Evolutionary conservation across 768 basidiomycete genomes (phyloP).

Genomic region (Wakefieldia striispora): DNA sequence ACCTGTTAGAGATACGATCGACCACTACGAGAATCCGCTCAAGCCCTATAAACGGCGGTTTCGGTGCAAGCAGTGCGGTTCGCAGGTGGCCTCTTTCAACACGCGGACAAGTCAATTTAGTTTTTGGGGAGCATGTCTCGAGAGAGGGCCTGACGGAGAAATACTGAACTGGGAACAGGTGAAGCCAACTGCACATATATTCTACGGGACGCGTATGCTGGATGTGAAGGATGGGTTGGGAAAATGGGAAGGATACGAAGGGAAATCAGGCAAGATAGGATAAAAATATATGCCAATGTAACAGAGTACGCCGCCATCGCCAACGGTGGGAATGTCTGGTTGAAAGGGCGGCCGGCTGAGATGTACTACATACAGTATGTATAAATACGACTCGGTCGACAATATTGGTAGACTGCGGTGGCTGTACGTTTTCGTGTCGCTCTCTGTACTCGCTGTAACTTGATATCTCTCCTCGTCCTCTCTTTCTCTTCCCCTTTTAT

Average conservation of each 20-base stretch:
- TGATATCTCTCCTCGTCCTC: neutral
- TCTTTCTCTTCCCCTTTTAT: neutral
- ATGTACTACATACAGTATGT: too few relatives aligned
- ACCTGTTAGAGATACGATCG: constrained; percentile 36
- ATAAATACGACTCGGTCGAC: too few relatives aligned
- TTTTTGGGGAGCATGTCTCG: constrained; percentile 57
- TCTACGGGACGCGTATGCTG: constrained; percentile 61
- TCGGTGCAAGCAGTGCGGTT: constrained; percentile 63
- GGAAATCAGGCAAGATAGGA: constrained; percentile 37
- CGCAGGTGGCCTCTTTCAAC: constrained; percentile 52
- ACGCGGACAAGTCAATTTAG: constrained; percentile 46
- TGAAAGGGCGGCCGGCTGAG: too few relatives aligned
- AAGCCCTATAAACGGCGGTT: constrained; percentile 62
- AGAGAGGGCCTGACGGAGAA: constrained; percentile 49
- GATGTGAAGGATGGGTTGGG: constrained; percentile 53
- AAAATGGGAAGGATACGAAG: constrained; percentile 69
- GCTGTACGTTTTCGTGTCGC: constrained; percentile 9
- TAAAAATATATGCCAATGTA: neutral
- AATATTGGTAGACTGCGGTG: too few relatives aligned
- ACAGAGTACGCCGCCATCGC: too few relatives aligned
- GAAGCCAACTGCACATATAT: constrained; percentile 61
- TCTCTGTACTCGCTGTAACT: neutral
- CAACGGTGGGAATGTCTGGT: neutral
- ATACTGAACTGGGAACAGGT: constrained; percentile 53
- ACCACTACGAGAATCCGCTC: constrained; percentile 44